These are phyloP conservation scores for Aspergillus arachidicola DNA, from an alignment of 2,329 filamentous ascomycete genomes.

Conservation along the genomic window DNA sequence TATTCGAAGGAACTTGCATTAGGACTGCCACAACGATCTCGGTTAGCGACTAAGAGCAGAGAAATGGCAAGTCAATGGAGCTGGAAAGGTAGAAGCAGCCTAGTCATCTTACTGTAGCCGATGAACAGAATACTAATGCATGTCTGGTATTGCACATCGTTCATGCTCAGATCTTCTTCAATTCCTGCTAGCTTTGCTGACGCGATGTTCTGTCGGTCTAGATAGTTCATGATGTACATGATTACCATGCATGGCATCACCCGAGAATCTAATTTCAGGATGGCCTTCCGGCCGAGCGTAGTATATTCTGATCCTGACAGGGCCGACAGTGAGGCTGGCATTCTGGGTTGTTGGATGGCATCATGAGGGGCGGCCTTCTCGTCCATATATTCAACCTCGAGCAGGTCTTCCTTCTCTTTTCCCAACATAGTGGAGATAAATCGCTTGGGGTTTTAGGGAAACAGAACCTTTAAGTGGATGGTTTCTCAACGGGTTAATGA, in stretches of 20 bases:
- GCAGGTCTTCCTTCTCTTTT: neutral
- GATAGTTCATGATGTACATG: constrained; percentile 39
- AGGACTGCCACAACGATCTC: constrained; percentile 26
- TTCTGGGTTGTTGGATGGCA: neutral
- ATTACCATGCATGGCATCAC: constrained; percentile 18
- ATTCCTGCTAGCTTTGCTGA: constrained; percentile 45
- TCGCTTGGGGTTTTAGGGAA: too few species aligned
- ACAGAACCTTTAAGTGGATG: neutral
- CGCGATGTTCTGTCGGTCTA: constrained; percentile 46
- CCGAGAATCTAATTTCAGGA: neutral
- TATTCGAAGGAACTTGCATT: constrained; percentile 51
- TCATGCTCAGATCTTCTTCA: constrained; percentile 40
- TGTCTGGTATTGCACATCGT: constrained; percentile 40
- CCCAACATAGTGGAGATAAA: neutral
- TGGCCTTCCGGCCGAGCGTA: neutral
- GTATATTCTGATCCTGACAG: neutral
- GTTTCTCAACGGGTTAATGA: too few species aligned
- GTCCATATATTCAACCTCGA: neutral
- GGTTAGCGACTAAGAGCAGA: neutral
- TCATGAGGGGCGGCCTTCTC: neutral
- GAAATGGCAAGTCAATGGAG: neutral
- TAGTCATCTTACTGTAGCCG: constrained; percentile 37
- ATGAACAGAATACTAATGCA: constrained; percentile 50
- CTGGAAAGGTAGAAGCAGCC: neutral
- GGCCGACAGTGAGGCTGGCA: neutral